These are phyloP conservation scores for Colletotrichum australisinense DNA, from an alignment of 2,329 filamentous ascomycete species.

Conservation along the genomic window DNA sequence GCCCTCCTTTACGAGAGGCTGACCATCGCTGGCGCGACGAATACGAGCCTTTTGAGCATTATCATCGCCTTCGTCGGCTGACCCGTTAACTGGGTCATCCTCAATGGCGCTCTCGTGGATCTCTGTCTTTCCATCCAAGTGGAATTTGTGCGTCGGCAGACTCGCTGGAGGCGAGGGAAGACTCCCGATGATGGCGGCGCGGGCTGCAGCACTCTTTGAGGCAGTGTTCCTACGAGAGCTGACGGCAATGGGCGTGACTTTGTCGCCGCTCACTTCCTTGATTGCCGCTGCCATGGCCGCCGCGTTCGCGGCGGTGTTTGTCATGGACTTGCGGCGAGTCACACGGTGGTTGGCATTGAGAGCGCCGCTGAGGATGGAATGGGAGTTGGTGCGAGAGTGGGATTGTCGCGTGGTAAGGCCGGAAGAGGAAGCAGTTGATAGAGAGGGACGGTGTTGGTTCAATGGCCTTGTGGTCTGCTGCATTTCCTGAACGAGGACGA, in stretches of 20 bases:
- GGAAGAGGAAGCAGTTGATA: constrained; percentile 68
- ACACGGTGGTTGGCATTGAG: constrained; percentile 87
- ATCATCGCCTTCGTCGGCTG: constrained; percentile 63
- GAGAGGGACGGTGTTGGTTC: constrained; percentile 70
- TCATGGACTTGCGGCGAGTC: constrained; percentile 93
- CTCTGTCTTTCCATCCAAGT: constrained; percentile 61
- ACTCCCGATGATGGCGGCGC: constrained; percentile 64
- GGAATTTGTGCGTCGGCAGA: constrained; percentile 69
- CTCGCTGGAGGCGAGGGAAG: constrained; percentile 76
- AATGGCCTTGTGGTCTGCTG: constrained; percentile 75
- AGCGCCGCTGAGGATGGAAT: constrained; percentile 81
- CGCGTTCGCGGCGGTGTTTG: constrained; percentile 77
- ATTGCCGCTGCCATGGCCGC: constrained; percentile 81
- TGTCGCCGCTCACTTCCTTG: constrained; percentile 72
- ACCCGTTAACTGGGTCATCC: constrained; percentile 72
- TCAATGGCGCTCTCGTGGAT: constrained; percentile 73
- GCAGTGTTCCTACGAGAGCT: constrained; percentile 74
- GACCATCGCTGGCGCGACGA: constrained; percentile 84
- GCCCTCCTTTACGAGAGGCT: constrained; percentile 83
- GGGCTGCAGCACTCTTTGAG: constrained; percentile 70
- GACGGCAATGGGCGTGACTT: constrained; percentile 66
- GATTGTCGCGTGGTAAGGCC: constrained; percentile 69
- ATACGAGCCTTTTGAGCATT: constrained; percentile 61
- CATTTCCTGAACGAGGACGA: constrained; percentile 64
- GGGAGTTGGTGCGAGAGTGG: constrained; percentile 81